Percentiles rank a stretch among this genome's conserved stretches.
Conservation (phyloP, 108 stramenopile genomes). For the Cylindrotheca closterium region DNA sequence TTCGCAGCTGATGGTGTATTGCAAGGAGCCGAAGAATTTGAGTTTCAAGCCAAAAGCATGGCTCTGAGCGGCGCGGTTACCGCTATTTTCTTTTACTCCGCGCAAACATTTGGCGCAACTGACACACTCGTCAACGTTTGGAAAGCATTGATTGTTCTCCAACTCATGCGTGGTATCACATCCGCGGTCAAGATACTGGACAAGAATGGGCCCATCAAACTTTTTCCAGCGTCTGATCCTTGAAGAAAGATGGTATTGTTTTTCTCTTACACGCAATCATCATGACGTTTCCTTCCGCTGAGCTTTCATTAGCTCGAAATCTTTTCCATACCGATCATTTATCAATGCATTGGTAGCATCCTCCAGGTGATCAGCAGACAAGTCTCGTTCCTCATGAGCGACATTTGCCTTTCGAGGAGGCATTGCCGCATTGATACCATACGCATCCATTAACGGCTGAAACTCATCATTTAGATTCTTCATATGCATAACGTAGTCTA, state of each 20-base stretch:
- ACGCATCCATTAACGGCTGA: constrained; percentile 28
- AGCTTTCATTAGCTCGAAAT: constrained; percentile 6
- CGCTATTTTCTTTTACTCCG: constrained; percentile 38
- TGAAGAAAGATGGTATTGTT: not conserved
- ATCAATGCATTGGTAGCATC: constrained; percentile 6
- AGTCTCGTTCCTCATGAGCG: constrained; percentile 20
- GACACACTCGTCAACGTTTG: constrained; percentile 78
- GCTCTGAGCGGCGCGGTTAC: constrained; percentile 63
- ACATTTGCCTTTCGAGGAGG: constrained; percentile 18
- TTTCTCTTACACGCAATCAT: not conserved
- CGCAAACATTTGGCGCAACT: constrained; percentile 33
- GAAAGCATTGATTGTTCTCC: constrained; percentile 70
- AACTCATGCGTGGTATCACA: constrained; percentile 75
- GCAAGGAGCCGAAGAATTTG: constrained; percentile 81
- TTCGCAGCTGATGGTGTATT: constrained; percentile 89
- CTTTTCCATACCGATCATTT: constrained; percentile 14
- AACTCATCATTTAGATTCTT: constrained; percentile 26
- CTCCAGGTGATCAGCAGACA: constrained; percentile 12
- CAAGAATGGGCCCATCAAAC: constrained; percentile 63
- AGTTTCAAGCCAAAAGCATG: constrained; percentile 83
- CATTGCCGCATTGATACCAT: constrained; percentile 11
- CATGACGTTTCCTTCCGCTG: not conserved
- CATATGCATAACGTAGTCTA: constrained; percentile 37
- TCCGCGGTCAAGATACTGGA: constrained; percentile 72
- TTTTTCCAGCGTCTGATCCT: constrained; percentile 18